These are phyloP conservation scores for Didymella segeticola DNA, from an alignment of 2,329 filamentous ascomycete species.

Conservation along the genomic window DNA sequence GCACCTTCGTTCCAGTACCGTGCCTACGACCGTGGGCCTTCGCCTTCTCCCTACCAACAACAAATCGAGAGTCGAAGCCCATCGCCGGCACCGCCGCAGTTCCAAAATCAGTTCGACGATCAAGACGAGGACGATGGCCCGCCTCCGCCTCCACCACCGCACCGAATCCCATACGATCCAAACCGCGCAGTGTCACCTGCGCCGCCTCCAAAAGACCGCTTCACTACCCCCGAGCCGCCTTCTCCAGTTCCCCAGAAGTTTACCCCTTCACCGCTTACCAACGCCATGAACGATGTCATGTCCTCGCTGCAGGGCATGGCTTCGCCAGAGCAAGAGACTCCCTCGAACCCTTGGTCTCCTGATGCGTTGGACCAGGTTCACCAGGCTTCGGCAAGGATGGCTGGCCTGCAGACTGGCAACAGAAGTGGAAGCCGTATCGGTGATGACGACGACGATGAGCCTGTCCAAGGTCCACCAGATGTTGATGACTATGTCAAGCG, in stretches of 20 bases:
- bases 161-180: conserved; percentile 64
- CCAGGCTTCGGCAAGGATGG: conserved; percentile 49
- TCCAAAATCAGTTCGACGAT: conserved; percentile 28
- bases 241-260: conserved; percentile 56
- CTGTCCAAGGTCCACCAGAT: conserved; percentile 68
- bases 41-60: conserved; percentile 47
- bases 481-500: conserved; percentile 86
- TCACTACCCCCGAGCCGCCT: conserved; percentile 69
- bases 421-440: conserved; percentile 63
- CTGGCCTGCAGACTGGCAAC: conserved; percentile 71
- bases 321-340: conserved; percentile 61
- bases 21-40: conserved; percentile 49
- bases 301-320: conserved; percentile 90
- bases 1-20: conserved; percentile 46
- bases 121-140: conserved; percentile 66
- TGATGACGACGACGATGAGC: conserved; percentile 60
- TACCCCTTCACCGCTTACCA: conserved; percentile 89
- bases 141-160: conserved; percentile 84
- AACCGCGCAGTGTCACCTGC: conserved; percentile 47
- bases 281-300: conserved; percentile 98
- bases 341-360: conserved; percentile 83
- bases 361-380: conserved; percentile 76
- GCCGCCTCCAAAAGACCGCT: conserved; percentile 48
- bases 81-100: conserved; percentile 40
- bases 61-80: conserved; percentile 31